Evolutionary conservation across 129 eudicot species (phyloP).

Genomic region (Ambrosia trifida): DNA sequence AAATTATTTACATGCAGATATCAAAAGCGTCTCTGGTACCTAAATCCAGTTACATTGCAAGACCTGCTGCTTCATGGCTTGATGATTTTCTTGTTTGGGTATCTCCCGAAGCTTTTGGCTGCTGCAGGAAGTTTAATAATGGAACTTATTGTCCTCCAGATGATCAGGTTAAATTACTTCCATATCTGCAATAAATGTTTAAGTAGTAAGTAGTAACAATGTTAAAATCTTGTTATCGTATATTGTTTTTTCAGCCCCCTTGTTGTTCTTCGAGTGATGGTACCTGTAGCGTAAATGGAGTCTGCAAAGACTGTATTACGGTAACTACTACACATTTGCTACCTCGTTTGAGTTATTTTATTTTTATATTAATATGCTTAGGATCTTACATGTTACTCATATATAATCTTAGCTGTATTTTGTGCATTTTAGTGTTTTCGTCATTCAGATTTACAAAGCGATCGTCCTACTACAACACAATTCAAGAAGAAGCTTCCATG

Average conservation of each 20-base stretch:
- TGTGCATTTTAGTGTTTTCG: slow-evolving; percentile 73
- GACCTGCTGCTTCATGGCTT: slow-evolving; percentile 99
- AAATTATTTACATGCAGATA: slow-evolving; percentile 52
- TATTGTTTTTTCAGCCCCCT: slow-evolving; percentile 77
- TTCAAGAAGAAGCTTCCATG: slow-evolving; percentile 94
- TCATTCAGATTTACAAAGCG: slow-evolving; percentile 77
- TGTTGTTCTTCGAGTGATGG: slow-evolving; percentile 75
- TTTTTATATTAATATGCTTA: not conserved
- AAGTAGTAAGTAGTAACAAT: not conserved
- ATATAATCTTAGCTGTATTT: slow-evolving; percentile 20
- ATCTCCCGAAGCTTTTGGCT: slow-evolving; percentile 99
- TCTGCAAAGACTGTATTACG: slow-evolving; percentile 93
- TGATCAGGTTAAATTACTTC: slow-evolving; percentile 51
- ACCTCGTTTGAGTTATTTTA: slow-evolving; percentile 11
- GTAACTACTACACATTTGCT: slow-evolving; percentile 40
- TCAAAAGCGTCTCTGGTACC: slow-evolving; percentile 48
- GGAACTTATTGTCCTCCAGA: slow-evolving; percentile 90
- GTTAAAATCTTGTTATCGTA: not conserved
- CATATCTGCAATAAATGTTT: not conserved
- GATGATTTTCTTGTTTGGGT: slow-evolving; percentile 98
- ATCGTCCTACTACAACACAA: slow-evolving; percentile 86
- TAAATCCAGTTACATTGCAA: slow-evolving; percentile 86
- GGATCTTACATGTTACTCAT: not conserved
- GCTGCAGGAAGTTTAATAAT: slow-evolving; percentile 94
- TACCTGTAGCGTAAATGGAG: slow-evolving; percentile 54